Base-by-base conservation (phyloP, 1,284 basidiomycete genomes). In the Cutaneotrichosporon sp. region DNA sequence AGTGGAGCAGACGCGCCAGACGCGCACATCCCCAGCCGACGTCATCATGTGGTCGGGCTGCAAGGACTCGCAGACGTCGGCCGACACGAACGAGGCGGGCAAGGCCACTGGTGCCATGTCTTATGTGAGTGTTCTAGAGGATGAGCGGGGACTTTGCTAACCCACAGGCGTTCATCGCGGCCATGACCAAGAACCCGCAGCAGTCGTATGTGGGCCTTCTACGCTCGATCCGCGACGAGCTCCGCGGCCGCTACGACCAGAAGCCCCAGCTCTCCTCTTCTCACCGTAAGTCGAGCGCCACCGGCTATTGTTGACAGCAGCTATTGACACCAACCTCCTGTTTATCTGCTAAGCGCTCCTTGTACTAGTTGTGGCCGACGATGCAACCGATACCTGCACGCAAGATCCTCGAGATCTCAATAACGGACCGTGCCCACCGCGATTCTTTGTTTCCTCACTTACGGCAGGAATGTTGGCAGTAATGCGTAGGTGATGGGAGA, bases 1-100 rank as follows among this genome's bases (percentile, higher is more conserved):
- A 4, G 30, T 22, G 11, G 51, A 62, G 10, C 14, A 40, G 18
- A 81, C 89, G 0, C 86, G 83, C 67, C 82, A 84, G 56, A 94
- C 90, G 4, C 88, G 85, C 75, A 90, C 90, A 1, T 90, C 90
- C 72, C 85, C 89, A 14, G 92, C 92, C 13, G 87, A 88, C 70
- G 86, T 87, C 13, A 73, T 80, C 63, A 75, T 79, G 71, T 93
- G 87, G 86, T 90, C 89, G 73, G 94, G 92, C 14, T 96, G 93
- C 81, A 93, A 92, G 74, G 93, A 97, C 78, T 85, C 86, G 22
- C 92, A 96, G 80, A 97, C 93, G 10, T 92, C 90, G n/a, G 93
- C 93, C 5, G 94, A 97, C 76, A 89, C 92, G 0, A 81, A 84
- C 57, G 90, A 95, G 78, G 86, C 85, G 5, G 92, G 92, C 2